phyloP scores from a whole-genome alignment of 192 early-diverging fungal genomes.

The Jimgerdemannia lactiflua region DNA sequence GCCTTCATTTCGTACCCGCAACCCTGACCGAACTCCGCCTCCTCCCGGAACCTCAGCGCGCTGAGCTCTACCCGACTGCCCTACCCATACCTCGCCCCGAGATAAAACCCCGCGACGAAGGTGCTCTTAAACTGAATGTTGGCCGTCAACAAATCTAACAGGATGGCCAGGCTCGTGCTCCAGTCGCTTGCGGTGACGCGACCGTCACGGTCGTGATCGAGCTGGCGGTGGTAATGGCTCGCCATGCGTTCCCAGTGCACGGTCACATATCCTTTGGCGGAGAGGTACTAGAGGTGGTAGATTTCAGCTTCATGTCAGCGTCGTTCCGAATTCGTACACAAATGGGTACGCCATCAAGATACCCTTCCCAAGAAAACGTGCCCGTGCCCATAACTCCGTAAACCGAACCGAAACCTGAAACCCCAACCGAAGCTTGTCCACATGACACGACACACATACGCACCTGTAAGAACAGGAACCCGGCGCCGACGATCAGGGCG shows the following conservation, averaged over 20 bases:
- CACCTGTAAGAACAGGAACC: constrained; percentile 42
- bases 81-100: constrained; percentile 46
- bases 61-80: too few species aligned
- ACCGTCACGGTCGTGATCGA: constrained; percentile 43
- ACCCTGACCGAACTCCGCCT: too few species aligned
- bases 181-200: constrained; percentile 32
- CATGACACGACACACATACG: too few species aligned
- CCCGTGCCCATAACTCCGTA: too few species aligned
- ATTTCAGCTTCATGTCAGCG: too few species aligned
- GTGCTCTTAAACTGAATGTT: constrained; percentile 53
- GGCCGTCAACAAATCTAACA: constrained; percentile 37
- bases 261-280: constrained; percentile 35
- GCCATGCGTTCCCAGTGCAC: constrained; percentile 43
- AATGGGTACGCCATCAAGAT: neutral
- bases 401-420: too few species aligned
- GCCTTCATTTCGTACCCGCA: too few species aligned
- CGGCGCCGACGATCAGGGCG: constrained; percentile 37
- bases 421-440: too few species aligned
- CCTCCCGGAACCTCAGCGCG: too few species aligned
- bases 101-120: constrained; percentile 40
- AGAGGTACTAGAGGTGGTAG: constrained; percentile 19
- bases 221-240: constrained; percentile 21
- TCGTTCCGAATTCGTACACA: neutral
- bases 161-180: constrained; percentile 24
- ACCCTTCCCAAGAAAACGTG: constrained; percentile 19